Conservation (phyloP, 805 yeast genomes). For the Phaffomyces antillensis region DNA sequence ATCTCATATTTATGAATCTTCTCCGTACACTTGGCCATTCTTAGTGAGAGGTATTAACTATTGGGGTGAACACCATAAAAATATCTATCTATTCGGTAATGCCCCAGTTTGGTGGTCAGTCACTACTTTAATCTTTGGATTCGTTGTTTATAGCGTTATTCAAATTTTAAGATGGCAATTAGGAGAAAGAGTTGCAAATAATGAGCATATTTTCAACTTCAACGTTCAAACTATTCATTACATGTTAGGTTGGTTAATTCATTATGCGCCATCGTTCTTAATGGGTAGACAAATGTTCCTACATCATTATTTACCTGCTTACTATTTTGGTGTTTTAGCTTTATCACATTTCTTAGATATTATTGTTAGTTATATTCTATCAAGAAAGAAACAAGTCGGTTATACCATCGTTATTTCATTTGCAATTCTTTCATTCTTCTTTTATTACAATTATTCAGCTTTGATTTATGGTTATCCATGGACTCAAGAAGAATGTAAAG, state of each 20-base stretch:
- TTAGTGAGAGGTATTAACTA: constrained; percentile 74
- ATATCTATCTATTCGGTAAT: constrained; percentile 69
- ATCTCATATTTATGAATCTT: constrained; percentile 65
- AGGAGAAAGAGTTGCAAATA: constrained; percentile 41
- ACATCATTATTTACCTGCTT: constrained; percentile 91
- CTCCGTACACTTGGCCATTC: constrained; percentile 70
- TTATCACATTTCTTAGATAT: constrained; percentile 63
- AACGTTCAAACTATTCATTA: constrained; percentile 57
- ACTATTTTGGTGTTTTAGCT: constrained; percentile 78
- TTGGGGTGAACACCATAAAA: constrained; percentile 57
- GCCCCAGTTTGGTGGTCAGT: constrained; percentile 76
- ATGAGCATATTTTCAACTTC: constrained; percentile 54
- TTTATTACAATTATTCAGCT: constrained; percentile 61
- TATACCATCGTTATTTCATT: constrained; percentile 41
- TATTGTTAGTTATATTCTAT: constrained; percentile 35
- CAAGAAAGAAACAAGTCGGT: constrained; percentile 36
- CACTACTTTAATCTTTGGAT: constrained; percentile 44
- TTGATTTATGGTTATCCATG: constrained; percentile 73
- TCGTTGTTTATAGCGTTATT: constrained; percentile 36
- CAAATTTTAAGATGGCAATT: constrained; percentile 59
- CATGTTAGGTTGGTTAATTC: constrained; percentile 63
- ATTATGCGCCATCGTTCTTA: constrained; percentile 67
- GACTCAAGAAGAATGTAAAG: constrained; percentile 63
- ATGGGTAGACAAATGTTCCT: constrained; percentile 92
- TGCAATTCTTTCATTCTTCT: constrained; percentile 40